A percentile compares a stretch with the other conserved stretches of the same genome.
Evolutionary conservation across 176 grass and related monocot species (phyloP).

Genomic region (Oryza rufipogon): DNA sequence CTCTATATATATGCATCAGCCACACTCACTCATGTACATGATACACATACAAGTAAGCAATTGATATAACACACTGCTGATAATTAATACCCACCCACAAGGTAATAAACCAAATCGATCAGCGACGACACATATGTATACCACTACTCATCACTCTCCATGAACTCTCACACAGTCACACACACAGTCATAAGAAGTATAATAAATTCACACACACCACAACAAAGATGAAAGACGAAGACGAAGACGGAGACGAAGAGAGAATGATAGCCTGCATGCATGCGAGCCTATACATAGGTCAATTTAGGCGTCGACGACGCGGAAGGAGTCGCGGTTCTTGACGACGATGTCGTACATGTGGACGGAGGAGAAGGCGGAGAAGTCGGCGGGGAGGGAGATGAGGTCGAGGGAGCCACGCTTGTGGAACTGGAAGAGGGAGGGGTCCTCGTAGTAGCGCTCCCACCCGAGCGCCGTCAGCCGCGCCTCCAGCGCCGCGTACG

Average conservation of each 20-base stretch:
- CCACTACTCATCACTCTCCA: neutral
- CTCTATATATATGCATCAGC: neutral
- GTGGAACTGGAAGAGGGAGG: conserved; percentile 76
- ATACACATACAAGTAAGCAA: neutral
- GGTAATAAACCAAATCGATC: neutral
- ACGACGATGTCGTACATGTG: conserved; percentile 93
- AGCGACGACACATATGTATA: no score
- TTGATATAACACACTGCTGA: neutral
- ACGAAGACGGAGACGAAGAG: no score
- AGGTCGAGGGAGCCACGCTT: conserved; percentile 74
- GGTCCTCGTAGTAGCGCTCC: conserved; percentile 87
- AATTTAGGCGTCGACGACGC: conserved; percentile 50
- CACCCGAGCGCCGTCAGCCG: conserved; percentile 74
- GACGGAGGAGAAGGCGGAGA: conserved; percentile 74
- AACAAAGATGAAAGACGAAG: no score
- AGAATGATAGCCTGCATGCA: no score
- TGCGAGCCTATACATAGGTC: no score
- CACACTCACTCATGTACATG: neutral
- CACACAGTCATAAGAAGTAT: neutral
- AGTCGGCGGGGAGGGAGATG: conserved; percentile 85
- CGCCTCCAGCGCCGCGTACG: conserved; percentile 66
- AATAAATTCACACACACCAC: no score
- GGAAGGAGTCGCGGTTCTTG: conserved; percentile 86
- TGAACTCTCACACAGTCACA: neutral
- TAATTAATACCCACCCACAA: neutral